phyloP scores from a whole-genome alignment of 176 grass and related monocot species.

The Juncus inflexus region DNA sequence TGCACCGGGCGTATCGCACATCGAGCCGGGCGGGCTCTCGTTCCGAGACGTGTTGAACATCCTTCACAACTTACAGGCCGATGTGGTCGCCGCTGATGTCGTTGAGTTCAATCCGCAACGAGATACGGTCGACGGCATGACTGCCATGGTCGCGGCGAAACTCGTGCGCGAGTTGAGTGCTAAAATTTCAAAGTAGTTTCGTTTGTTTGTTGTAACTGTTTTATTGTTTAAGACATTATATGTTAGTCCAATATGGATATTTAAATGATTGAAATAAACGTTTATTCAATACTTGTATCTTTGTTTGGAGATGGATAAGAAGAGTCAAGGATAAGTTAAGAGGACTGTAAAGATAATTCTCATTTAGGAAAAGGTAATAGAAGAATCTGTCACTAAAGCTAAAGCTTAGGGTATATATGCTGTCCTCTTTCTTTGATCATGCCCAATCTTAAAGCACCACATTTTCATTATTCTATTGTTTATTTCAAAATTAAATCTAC shows the following conservation, averaged over 20 bases:
- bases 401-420: conserved; percentile 30
- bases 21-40: conserved; percentile 92
- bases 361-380: neutral
- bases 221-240: no score
- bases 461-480: conserved; percentile 17
- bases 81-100: conserved; percentile 78
- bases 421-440: conserved; percentile 22
- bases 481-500: no score
- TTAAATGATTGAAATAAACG: neutral
- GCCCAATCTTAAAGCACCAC: conserved; percentile 5
- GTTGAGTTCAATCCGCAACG: conserved; percentile 98
- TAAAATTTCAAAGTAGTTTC: conserved; percentile 83
- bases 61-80: conserved; percentile 80
- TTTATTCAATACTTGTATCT: neutral
- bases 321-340: conserved; percentile 19
- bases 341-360: conserved; percentile 7
- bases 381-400: conserved; percentile 14
- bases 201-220: neutral
- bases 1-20: conserved; percentile 88
- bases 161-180: conserved; percentile 87
- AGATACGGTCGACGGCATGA: conserved; percentile 95
- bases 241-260: no score
- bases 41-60: conserved; percentile 94
- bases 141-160: conserved; percentile 92
- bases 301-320: conserved; percentile 8